Conservation (phyloP, 257 asterid genomes). For the Solanum tacnaense region DNA sequence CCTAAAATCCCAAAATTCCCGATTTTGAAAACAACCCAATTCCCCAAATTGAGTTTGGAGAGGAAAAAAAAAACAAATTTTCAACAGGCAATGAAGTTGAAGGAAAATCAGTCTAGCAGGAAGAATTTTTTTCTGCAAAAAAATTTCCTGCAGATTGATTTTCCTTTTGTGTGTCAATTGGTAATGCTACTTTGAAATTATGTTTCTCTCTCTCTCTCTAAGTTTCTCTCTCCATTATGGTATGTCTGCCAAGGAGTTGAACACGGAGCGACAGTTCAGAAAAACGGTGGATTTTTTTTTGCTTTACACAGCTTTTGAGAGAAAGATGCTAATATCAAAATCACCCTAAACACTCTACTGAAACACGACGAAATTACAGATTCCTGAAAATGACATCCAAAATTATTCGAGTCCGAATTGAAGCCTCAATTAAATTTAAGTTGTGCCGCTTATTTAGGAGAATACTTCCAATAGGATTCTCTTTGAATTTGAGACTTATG, state of each 20-base stretch:
- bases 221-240: not conserved
- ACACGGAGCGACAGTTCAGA: constrained; percentile 76
- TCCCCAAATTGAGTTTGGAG: not conserved
- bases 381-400: not conserved
- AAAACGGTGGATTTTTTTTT: not conserved
- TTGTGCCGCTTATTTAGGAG: rapidly evolving
- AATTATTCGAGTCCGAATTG: too few species aligned
- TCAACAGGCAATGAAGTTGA: not conserved
- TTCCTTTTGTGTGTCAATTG: not conserved
- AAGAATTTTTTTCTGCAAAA: not conserved
- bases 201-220: not conserved
- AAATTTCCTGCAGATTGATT: not conserved
- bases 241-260: constrained; percentile 46
- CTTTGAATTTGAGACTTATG: too few species aligned
- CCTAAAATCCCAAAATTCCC: not conserved
- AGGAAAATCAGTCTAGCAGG: not conserved
- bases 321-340: not conserved
- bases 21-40: not conserved
- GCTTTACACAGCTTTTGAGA: not conserved
- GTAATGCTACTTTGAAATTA: not conserved
- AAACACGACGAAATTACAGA: not conserved
- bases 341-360: not conserved
- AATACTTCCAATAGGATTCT: rapidly evolving
- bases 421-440: rapidly evolving
- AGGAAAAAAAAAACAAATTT: not conserved